Evolutionary conservation across 176 grass and related monocot species (phyloP).

Genomic region (Oropetium thomaeum): DNA sequence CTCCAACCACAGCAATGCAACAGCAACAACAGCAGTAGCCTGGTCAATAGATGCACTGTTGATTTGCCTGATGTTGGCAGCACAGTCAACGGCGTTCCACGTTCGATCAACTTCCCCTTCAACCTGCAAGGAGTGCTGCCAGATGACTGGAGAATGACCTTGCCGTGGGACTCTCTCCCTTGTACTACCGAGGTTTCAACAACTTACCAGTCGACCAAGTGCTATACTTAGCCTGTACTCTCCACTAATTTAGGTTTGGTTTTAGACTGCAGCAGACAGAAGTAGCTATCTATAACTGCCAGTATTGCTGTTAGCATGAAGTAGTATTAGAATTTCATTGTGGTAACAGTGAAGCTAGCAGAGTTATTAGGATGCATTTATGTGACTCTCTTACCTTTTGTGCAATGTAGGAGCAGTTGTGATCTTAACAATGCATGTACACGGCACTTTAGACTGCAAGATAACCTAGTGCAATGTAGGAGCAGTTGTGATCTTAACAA

Average conservation of each 20-base stretch:
- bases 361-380: constrained; percentile 22
- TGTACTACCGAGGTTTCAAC: constrained; percentile 58
- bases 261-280: constrained; percentile 25
- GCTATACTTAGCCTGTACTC: constrained; percentile 43
- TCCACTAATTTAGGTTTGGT: constrained; percentile 32
- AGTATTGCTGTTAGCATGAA: constrained; percentile 62
- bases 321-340: constrained; percentile 31
- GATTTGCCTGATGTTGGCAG: constrained; percentile 33
- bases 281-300: constrained; percentile 41
- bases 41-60: constrained; percentile 21
- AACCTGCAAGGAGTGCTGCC: constrained; percentile 42
- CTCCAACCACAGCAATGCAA: constrained; percentile 36
- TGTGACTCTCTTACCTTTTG: constrained; percentile 18
- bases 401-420: constrained; percentile 13
- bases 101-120: constrained; percentile 52
- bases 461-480: constrained; percentile 21
- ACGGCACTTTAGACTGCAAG: constrained; percentile 11
- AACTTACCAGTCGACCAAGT: constrained; percentile 50
- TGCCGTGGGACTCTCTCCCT: constrained; percentile 65
- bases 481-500: background rate
- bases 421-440: background rate
- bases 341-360: constrained; percentile 68
- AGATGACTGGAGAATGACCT: constrained; percentile 73
- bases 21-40: constrained; percentile 31
- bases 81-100: background rate